Evolutionary conservation across 768 basidiomycete species (phyloP), one percentile per base, ranked within the genome.

Genomic region (Trametes maxima): DNA sequence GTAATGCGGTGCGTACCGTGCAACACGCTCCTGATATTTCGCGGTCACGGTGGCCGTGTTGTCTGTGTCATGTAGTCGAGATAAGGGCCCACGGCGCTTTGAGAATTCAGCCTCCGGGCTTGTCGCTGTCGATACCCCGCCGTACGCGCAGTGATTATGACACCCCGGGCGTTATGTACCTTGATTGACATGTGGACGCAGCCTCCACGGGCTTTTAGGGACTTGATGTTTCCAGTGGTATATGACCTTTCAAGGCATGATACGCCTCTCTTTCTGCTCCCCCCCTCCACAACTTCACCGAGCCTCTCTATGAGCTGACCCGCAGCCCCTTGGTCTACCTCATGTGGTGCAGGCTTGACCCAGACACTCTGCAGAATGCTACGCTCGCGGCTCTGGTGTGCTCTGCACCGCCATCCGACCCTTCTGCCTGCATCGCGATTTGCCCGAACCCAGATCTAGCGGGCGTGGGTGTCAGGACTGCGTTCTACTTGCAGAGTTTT

Each of bases 401-500:
- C 52, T 19, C 58, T 1, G 61, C 52, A 7, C 11, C 28, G 11
- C 45, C 39, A 4, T 24, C 16, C 43, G 40, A 39, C 25, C 17
- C 24, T 17, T 58, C 24, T 1, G 36, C 13, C 19, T 66, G 65
- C 35, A 28, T 46, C 12, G 67, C 65, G 28, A 65, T 70, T 53
- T 67, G 64, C 35, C 64, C 69, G 0, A 72, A 72, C 25, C 50
- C 64, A 4, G 70, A 72, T 49, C 56, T 72, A 2, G 59, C 68
- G 1, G 70, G 70, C 13, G 60, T 72, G 24, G 70, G 70, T 4
- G 70, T 72, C 2, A 55, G 70, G 21, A 54, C 63, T 13, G 70
- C 70, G 22, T 72, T 72, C 61, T 72, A 72, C 42, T 17, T 66
- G 3, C 70, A 72, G 43, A 72, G 70, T 36, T 19, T 66, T 12